These are phyloP conservation scores for Ogataea nakhonphanomensis DNA, from an alignment of 805 yeast genomes.

Conservation along the genomic window DNA sequence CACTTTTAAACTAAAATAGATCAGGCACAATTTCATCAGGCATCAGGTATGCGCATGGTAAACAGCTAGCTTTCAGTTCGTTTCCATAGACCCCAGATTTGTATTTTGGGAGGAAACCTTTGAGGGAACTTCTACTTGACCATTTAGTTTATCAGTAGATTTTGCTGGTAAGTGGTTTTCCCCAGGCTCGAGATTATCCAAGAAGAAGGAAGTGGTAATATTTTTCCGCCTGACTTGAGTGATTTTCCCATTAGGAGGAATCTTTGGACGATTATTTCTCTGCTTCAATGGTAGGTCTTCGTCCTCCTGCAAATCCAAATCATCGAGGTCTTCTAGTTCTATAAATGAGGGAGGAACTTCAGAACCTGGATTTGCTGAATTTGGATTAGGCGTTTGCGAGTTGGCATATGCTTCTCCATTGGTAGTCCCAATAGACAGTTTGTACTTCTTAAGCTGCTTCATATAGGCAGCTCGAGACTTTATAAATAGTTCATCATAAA, in stretches of 20 bases:
- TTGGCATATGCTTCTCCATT: constrained; percentile 10
- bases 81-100: too few species aligned
- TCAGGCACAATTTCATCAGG: background rate
- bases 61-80: too few species aligned
- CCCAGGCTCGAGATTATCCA: constrained; percentile 37
- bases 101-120: background rate
- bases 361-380: background rate
- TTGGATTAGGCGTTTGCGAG: background rate
- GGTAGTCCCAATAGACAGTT: constrained; percentile 14
- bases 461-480: constrained; percentile 42
- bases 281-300: constrained; percentile 81
- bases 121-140: background rate
- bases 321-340: constrained; percentile 32
- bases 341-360: constrained; percentile 19
- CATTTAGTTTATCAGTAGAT: too few species aligned
- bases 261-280: constrained; percentile 67
- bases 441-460: constrained; percentile 42
- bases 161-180: background rate
- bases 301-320: constrained; percentile 69
- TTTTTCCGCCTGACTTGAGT: constrained; percentile 63
- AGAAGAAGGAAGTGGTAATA: constrained; percentile 50
- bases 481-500: constrained; percentile 40
- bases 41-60: background rate
- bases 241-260: constrained; percentile 91
- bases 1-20: constrained; percentile 25